Base-by-base conservation (phyloP, 768 basidiomycete species). In the Termitomyces sp. region DNA sequence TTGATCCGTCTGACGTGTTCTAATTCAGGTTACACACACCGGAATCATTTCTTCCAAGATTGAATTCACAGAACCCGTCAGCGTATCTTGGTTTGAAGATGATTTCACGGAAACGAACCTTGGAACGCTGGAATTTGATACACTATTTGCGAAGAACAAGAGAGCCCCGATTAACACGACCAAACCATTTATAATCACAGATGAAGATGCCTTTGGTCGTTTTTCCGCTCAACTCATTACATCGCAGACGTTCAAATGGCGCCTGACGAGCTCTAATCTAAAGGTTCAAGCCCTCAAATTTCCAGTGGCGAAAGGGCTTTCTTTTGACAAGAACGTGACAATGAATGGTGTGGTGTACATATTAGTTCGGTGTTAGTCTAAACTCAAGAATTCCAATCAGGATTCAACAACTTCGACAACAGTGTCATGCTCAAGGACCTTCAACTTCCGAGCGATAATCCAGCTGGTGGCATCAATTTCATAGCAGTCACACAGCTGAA, bases 221-320 rank as follows among this genome's bases (percentile, higher is more conserved):
- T 89, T 89, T 68, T 78, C 86, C 2, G 70, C 70, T 42, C 70
- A 74, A 33, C 74, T 91, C 77, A 89, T 90, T 65, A 89, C 85
- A 0, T 77, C 80, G 46, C 71, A 72, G 46, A 82, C 77, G 56
- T 89, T 90, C 63, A 87, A 82, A 0, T 91, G 88, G 87, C 74
- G 76, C 54, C 69, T 91, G 42, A 64, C 71, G 17, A 85, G 79
- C 56, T 66, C 77, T n/a, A 76, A 78, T 59, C 74, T 89, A 40
- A 73, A 73, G 7, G 86, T 87, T 11, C 81, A 83, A 53, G 87
- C 88, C 2, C 70, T 79, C 58, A 85, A 83, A 60, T 87, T 89
- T 63, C 87, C 87, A 3, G 75, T 78, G 3, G 80, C 85, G 3
- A 83, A 84, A 63, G 83, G 83, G 1, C 75, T 91, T 59, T 75